A percentile compares a stretch with the other conserved stretches of the same genome.
Conservation (phyloP, 2,329 filamentous ascomycete species). For the Diaporthe sp. region DNA sequence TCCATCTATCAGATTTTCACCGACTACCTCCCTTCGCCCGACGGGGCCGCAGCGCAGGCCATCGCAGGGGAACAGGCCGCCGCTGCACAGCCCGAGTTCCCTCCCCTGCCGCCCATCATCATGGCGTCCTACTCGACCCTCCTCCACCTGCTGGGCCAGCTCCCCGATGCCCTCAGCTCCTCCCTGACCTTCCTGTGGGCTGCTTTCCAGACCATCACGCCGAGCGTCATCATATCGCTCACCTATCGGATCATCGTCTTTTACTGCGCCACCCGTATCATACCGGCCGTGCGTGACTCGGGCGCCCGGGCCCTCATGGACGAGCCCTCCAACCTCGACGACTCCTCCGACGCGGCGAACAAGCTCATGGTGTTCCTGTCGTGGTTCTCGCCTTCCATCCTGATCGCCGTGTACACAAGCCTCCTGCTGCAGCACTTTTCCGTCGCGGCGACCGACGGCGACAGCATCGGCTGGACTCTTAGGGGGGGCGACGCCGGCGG, state of each 20-base stretch:
- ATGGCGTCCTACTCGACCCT: constrained; percentile 98
- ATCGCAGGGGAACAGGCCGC: constrained; percentile 59
- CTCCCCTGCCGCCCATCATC: constrained; percentile 95
- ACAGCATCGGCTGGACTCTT: constrained; percentile 80
- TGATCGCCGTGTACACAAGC: constrained; percentile 97
- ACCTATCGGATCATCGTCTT: constrained; percentile 94
- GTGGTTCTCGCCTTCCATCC: constrained; percentile 94
- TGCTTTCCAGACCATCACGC: constrained; percentile 94
- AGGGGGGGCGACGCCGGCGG: constrained; percentile 85
- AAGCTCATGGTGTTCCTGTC: constrained; percentile 85
- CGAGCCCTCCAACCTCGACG: constrained; percentile 85
- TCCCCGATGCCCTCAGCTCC: constrained; percentile 86
- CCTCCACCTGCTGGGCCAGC: constrained; percentile 81
- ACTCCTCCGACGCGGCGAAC: constrained; percentile 76
- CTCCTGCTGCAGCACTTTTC: constrained; percentile 95
- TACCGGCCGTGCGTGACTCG: constrained; percentile 89
- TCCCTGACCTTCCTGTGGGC: constrained; percentile 88
- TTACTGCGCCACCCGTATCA: constrained; percentile 94
- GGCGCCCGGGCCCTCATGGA: constrained; percentile 86
- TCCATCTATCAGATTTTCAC: constrained; percentile 99
- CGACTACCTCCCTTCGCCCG: constrained; percentile 87
- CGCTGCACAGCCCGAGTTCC: constrained; percentile 82
- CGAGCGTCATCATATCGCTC: constrained; percentile 94
- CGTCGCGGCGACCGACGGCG: constrained; percentile 64
- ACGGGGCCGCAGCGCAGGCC: constrained; percentile 57